phyloP scores from a whole-genome alignment of 106 monocot genomes.

The Narthecium ossifragum region DNA sequence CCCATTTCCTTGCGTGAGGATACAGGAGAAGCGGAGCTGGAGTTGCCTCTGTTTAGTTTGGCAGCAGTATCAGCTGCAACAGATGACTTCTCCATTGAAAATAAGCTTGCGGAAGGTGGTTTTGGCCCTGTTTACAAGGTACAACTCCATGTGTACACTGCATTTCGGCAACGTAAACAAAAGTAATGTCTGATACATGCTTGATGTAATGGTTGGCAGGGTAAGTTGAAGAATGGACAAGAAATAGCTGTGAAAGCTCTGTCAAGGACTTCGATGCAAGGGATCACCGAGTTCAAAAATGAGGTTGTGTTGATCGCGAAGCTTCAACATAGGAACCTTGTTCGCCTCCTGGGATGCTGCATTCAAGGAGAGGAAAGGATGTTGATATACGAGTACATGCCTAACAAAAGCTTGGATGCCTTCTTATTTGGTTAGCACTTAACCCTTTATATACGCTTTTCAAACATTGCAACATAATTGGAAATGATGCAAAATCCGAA shows the following conservation, averaged over 20 bases:
- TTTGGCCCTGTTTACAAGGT: constrained; percentile 12
- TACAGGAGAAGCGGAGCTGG: not conserved
- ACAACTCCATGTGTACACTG: not conserved
- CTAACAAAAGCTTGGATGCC: constrained; percentile 17
- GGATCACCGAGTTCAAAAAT: constrained; percentile 33
- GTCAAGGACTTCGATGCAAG: constrained; percentile 19
- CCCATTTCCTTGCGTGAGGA: not conserved
- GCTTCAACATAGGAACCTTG: constrained; percentile 37
- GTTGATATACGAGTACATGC: constrained; percentile 24
- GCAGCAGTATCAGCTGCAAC: not conserved
- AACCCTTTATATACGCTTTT: no score
- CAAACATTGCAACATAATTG: no score
- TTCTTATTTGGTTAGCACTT: constrained; percentile 18
- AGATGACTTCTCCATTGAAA: not conserved
- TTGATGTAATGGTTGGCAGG: not conserved
- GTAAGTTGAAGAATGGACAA: constrained; percentile 18
- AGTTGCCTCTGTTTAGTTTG: not conserved
- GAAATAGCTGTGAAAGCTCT: constrained; percentile 44
- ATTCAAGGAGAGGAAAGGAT: constrained; percentile 14
- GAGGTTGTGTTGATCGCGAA: constrained; percentile 30
- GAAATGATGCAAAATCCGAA: no score
- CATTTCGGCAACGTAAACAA: no score
- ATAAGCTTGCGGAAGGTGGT: constrained; percentile 6
- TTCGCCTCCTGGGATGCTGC: constrained; percentile 22
- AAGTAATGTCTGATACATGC: not conserved